phyloP scores from a whole-genome alignment of 805 yeast genomes.

The Diddensiella caesifluorescens region DNA sequence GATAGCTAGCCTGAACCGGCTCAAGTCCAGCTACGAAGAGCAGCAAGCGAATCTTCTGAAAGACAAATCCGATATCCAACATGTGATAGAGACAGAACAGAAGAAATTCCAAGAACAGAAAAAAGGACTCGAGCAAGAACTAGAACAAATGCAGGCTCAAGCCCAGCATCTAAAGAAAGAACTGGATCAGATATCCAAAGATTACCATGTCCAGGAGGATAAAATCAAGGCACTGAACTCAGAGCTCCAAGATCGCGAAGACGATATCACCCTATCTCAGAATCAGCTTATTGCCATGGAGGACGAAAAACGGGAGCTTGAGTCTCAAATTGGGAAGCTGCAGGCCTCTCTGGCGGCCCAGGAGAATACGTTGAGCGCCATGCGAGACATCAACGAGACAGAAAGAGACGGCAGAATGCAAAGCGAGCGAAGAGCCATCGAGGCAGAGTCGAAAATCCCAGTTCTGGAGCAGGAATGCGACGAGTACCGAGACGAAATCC shows the following conservation, averaged over 20 bases:
- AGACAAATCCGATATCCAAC: constrained; percentile 27
- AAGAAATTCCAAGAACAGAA: constrained; percentile 27
- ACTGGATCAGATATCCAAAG: constrained; percentile 18
- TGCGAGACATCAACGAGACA: constrained; percentile 8
- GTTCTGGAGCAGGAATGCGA: constrained; percentile 6
- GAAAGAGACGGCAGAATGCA: constrained; percentile 6
- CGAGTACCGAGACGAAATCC: neutral
- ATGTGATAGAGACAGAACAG: constrained; percentile 27
- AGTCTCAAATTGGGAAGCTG: constrained; percentile 9
- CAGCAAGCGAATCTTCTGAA: constrained; percentile 16
- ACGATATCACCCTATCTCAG: constrained; percentile 16
- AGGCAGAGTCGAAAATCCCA: neutral
- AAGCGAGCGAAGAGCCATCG: constrained; percentile 4
- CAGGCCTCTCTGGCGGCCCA: constrained; percentile 3
- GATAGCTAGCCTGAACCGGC: constrained; percentile 12
- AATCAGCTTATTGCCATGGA: constrained; percentile 10
- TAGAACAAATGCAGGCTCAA: constrained; percentile 21
- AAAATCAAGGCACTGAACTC: constrained; percentile 8
- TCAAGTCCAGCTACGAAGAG: constrained; percentile 13
- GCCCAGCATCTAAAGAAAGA: constrained; percentile 30
- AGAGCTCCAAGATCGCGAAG: constrained; percentile 16
- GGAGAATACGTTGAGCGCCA: constrained; percentile 10
- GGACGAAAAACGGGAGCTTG: constrained; percentile 7
- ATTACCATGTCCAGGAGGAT: constrained; percentile 21
- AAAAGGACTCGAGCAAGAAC: constrained; percentile 30